Evolutionary conservation across 78 protist species (phyloP).

Genomic region (Chrysochromulina parva): DNA sequence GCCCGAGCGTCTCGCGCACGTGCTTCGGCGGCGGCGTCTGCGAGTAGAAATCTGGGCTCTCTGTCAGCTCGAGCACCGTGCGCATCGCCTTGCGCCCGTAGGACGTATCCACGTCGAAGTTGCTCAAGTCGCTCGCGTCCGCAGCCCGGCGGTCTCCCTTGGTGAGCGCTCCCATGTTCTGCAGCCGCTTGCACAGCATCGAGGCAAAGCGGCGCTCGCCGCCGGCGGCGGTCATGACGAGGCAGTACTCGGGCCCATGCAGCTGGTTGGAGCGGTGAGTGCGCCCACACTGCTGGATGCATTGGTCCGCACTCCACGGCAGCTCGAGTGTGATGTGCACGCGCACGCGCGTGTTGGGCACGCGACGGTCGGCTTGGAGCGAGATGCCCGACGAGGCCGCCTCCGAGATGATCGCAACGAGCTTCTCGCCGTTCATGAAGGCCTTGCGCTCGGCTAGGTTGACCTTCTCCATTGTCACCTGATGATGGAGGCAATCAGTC

Average conservation of each 20-base stretch:
- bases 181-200: neutral
- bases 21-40: neutral
- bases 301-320: slow-evolving; percentile 37
- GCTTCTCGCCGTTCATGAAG: slow-evolving; percentile 29
- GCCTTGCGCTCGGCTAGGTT: neutral
- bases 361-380: slow-evolving; percentile 46
- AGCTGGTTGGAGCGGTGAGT: slow-evolving; percentile 42
- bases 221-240: neutral
- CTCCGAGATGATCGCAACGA: slow-evolving; percentile 51
- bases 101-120: neutral
- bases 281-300: slow-evolving; percentile 56
- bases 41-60: too few relatives aligned
- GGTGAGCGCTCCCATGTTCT: slow-evolving; percentile 40
- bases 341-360: slow-evolving; percentile 18
- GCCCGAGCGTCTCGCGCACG: neutral
- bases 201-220: slow-evolving; percentile 27
- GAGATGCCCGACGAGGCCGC: slow-evolving; percentile 54
- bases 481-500: neutral
- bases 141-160: slow-evolving; percentile 47
- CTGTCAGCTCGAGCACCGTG: too few relatives aligned
- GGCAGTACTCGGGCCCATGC: neutral
- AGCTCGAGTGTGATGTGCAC: slow-evolving; percentile 46
- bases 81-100: neutral
- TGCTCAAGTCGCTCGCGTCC: neutral
- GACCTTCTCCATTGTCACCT: neutral